Evolutionary conservation across 371 early-diverging fungal genomes (phyloP).

Genomic region (Lichtheimia ramosa): DNA sequence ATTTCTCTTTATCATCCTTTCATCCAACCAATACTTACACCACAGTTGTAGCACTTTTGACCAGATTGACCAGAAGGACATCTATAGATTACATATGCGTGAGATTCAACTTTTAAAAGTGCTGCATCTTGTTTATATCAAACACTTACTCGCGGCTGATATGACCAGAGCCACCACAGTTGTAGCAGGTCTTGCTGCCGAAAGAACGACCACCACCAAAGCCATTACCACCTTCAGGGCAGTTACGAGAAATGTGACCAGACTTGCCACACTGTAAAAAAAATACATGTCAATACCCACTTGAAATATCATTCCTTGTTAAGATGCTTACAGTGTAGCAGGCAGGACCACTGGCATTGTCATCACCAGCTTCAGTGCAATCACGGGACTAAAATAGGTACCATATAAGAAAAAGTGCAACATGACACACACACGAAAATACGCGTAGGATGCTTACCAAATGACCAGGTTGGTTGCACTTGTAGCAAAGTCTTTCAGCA

Average conservation of each 20-base stretch:
- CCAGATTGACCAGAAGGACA: slow-evolving; percentile 42
- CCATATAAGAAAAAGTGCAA: slow-evolving; percentile 1
- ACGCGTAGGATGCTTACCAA: slow-evolving; percentile 29
- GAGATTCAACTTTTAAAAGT: too few relatives aligned
- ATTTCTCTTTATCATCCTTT: neutral
- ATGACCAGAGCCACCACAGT: slow-evolving; percentile 58
- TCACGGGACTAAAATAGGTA: slow-evolving; percentile 43
- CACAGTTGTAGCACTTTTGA: slow-evolving; percentile 73
- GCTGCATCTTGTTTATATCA: neutral
- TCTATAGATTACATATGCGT: neutral
- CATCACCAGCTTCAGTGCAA: slow-evolving; percentile 48
- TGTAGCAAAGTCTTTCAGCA: slow-evolving; percentile 59
- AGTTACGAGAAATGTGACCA: slow-evolving; percentile 66
- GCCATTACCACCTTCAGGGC: slow-evolving; percentile 44
- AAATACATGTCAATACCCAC: neutral
- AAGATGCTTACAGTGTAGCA: slow-evolving; percentile 48
- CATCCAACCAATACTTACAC: slow-evolving; percentile 25
- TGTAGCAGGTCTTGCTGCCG: slow-evolving; percentile 45
- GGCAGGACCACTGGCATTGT: slow-evolving; percentile 41
- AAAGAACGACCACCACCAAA: slow-evolving; percentile 22
- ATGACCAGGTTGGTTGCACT: slow-evolving; percentile 63
- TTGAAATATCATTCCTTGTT: neutral
- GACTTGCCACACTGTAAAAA: slow-evolving; percentile 46
- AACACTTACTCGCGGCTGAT: slow-evolving; percentile 42
- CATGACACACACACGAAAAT: neutral